These are phyloP conservation scores for Aspergillus novofumigatus DNA, from an alignment of 2,329 filamentous ascomycete species.

Conservation along the genomic window DNA sequence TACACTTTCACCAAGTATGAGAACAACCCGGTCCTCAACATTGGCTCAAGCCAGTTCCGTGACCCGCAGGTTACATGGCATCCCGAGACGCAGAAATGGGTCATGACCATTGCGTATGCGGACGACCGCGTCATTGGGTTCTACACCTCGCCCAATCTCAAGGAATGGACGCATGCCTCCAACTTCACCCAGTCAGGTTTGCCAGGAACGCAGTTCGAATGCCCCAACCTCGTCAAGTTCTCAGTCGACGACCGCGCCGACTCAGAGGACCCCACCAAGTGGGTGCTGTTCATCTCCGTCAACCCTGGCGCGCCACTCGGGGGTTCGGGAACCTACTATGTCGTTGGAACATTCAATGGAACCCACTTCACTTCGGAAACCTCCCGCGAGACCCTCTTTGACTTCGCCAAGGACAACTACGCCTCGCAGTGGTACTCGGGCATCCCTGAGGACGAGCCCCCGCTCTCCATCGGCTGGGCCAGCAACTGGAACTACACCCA, in stretches of 20 bases:
- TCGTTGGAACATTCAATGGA: conserved; percentile 45
- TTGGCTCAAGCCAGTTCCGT: conserved; percentile 55
- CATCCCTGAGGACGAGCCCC: conserved; percentile 35
- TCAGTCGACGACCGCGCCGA: conserved; percentile 37
- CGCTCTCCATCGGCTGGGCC: conserved; percentile 54
- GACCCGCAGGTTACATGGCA: conserved; percentile 64
- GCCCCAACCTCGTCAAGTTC: conserved; percentile 58
- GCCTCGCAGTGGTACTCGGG: conserved; percentile 56
- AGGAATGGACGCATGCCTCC: conserved; percentile 54
- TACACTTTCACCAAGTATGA: conserved; percentile 59
- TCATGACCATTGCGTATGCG: conserved; percentile 54
- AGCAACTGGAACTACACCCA: conserved; percentile 59
- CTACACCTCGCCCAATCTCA: conserved; percentile 58
- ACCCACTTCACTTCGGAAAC: conserved; percentile 47
- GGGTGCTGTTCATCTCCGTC: conserved; percentile 27
- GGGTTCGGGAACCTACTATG: conserved; percentile 47
- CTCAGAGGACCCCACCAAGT: conserved; percentile 9
- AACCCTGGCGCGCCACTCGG: conserved; percentile 35
- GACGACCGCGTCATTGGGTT: conserved; percentile 57
- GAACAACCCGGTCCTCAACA: conserved; percentile 57
- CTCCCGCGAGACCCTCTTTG: conserved; percentile 17
- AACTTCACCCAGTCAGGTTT: conserved; percentile 56
- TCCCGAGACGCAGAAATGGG: conserved; percentile 49
- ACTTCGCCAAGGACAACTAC: conserved; percentile 33
- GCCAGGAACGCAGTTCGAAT: conserved; percentile 58